phyloP scores from a whole-genome alignment of 805 yeast genomes.

The Pichia heedii region DNA sequence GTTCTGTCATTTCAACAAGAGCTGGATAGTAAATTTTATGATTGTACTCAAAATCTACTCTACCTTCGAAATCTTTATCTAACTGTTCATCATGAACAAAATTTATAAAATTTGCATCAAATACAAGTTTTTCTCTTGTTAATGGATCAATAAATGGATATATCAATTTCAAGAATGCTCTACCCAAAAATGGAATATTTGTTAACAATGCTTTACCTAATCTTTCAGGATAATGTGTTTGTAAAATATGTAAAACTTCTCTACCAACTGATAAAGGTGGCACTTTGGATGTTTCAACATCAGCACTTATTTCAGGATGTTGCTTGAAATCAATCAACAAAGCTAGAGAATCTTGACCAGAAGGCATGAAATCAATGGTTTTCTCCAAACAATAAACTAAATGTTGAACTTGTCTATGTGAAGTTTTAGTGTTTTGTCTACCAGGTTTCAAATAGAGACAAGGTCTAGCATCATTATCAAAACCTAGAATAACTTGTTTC shows the following conservation, averaged over 20 bases:
- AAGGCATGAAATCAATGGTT: constrained; percentile 90
- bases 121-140: constrained; percentile 88
- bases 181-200: constrained; percentile 89
- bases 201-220: constrained; percentile 86
- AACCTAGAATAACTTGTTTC: constrained; percentile 86
- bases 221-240: constrained; percentile 96
- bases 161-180: constrained; percentile 84
- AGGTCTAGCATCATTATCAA: constrained; percentile 82
- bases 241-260: constrained; percentile 86
- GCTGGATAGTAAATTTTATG: constrained; percentile 77
- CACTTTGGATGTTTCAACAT: constrained; percentile 53
- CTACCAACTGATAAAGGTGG: constrained; percentile 88
- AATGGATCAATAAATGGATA: constrained; percentile 95
- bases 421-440: constrained; percentile 87
- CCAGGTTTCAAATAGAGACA: constrained; percentile 91
- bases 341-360: constrained; percentile 92
- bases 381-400: constrained; percentile 87
- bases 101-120: constrained; percentile 77
- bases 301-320: constrained; percentile 45
- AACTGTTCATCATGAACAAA: constrained; percentile 78
- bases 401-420: constrained; percentile 91
- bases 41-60: constrained; percentile 71
- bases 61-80: constrained; percentile 80
- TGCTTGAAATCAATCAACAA: constrained; percentile 86
- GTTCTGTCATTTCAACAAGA: constrained; percentile 50